These are phyloP conservation scores for Spinellus fusiger DNA, from an alignment of 192 early-diverging fungal genomes.

Conservation along the genomic window DNA sequence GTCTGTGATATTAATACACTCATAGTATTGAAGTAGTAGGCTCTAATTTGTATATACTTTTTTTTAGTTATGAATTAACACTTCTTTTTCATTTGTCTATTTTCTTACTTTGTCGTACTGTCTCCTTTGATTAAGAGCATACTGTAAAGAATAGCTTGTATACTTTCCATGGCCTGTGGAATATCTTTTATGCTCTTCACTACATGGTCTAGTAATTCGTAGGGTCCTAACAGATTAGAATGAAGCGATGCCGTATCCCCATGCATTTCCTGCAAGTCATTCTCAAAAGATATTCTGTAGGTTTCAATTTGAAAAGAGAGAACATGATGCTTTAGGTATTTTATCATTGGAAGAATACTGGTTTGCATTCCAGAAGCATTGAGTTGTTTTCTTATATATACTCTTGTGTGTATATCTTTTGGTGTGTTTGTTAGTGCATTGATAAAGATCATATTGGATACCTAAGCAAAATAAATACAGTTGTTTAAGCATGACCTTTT, in stretches of 20 bases:
- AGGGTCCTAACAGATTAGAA: constrained; percentile 60
- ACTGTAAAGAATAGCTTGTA: constrained; percentile 60
- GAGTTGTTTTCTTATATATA: constrained; percentile 66
- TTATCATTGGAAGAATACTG: constrained; percentile 52
- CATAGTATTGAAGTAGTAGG: constrained; percentile 69
- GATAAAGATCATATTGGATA: constrained; percentile 75
- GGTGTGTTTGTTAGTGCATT: constrained; percentile 67
- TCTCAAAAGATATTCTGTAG: constrained; percentile 11
- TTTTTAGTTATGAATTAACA: not conserved
- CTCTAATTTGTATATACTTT: constrained; percentile 39
- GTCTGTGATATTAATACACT: constrained; percentile 69
- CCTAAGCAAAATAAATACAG: constrained; percentile 27
- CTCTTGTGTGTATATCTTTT: constrained; percentile 65
- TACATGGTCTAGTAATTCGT: constrained; percentile 61
- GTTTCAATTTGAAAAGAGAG: constrained; percentile 24
- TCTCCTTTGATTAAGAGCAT: constrained; percentile 70
- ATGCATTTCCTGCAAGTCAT: constrained; percentile 31
- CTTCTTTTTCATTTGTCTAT: no score
- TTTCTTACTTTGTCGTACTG: constrained; percentile 51
- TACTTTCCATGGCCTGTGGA: constrained; percentile 55
- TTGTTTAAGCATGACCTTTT: not conserved
- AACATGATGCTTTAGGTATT: constrained; percentile 41
- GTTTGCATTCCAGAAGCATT: constrained; percentile 56
- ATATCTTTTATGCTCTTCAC: constrained; percentile 57
- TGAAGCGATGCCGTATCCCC: constrained; percentile 46